Base-by-base conservation (phyloP, 2,329 filamentous ascomycete species). In the Leptographium galeiforme region DNA sequence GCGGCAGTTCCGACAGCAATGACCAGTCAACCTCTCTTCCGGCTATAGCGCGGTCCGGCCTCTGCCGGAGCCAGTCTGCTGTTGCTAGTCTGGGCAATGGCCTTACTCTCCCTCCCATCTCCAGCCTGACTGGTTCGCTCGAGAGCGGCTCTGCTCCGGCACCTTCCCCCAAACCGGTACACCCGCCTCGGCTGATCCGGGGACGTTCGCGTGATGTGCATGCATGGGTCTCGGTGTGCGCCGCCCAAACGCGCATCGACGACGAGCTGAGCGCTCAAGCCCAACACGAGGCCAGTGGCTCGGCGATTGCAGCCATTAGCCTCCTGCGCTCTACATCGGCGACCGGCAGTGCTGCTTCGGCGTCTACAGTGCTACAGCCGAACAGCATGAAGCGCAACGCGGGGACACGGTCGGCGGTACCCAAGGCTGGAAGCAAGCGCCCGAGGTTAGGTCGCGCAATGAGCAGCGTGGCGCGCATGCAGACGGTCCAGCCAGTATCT, bases 211-310 rank as follows among this genome's bases (percentile, higher is more conserved):
- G 88, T 53, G 87, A 96, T 66, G 87, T 89, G 18, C 82, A 89
- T 50, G 87, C 85, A 8, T 96, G 91, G 91, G 88, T 95, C 63
- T 89, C 89, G 54, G 90, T 87, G 70, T 91, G 88, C 62, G 88
- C 95, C 63, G 82, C 84, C 8, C 87, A 93, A 59, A 72, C 79
- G 51, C 82, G 85, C 45, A 48, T 58, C 13, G 87, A 68, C 74
- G 66, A 89, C 62, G 86, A 89, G 59, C 71, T 95, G 53, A 89
- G 84, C 25, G 79, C 79, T n/a, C 85, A 88, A 59, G 86, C 87
- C 11, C 85, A 91, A 68, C 82, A 87, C 60, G 88, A 94, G 63
- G 80, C 80, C 8, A 87, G 77, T 59, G 88, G 87, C 25, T 90
- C 86, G 44, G 88, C 87, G 52, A 79, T 85, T 56, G 86, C 86